Evolutionary conservation across 768 basidiomycete genomes (phyloP).

Genomic region (Amanita jacksonii): DNA sequence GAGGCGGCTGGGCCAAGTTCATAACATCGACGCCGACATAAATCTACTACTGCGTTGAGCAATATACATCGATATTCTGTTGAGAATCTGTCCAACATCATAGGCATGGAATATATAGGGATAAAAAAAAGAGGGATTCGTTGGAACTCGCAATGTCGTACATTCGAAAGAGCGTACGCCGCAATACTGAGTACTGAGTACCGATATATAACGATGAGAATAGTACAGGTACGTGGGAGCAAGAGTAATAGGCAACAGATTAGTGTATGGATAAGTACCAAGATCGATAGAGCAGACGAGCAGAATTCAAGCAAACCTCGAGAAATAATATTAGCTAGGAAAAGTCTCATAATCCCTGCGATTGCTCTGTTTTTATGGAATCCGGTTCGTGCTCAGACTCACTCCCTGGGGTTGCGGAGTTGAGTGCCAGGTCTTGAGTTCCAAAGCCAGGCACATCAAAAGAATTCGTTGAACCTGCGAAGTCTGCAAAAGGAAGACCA

Average conservation of each 20-base stretch:
- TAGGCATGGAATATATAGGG: constrained; percentile 21
- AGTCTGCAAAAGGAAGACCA: constrained; percentile 66
- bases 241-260: constrained; percentile 6
- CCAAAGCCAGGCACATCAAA: constrained; percentile 68
- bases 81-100: constrained; percentile 11
- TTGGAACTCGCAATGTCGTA: constrained; percentile 22
- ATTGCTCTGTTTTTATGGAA: constrained; percentile 57
- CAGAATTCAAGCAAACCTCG: constrained; percentile 9
- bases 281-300: constrained; percentile 11
- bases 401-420: constrained; percentile 39
- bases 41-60: background rate
- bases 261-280: background rate
- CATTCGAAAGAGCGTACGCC: constrained; percentile 28
- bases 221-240: constrained; percentile 18
- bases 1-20: constrained; percentile 16
- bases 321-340: constrained; percentile 14
- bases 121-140: constrained; percentile 29
- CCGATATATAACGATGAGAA: constrained; percentile 14
- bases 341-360: constrained; percentile 20
- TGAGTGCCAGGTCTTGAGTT: constrained; percentile 57
- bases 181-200: constrained; percentile 15
- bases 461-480: constrained; percentile 43
- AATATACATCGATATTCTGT: constrained; percentile 7
- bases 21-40: background rate
- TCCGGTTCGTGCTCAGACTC: constrained; percentile 59